Base-by-base conservation (phyloP, 164 flowering plant species). In the Magnolia changhungtana region DNA sequence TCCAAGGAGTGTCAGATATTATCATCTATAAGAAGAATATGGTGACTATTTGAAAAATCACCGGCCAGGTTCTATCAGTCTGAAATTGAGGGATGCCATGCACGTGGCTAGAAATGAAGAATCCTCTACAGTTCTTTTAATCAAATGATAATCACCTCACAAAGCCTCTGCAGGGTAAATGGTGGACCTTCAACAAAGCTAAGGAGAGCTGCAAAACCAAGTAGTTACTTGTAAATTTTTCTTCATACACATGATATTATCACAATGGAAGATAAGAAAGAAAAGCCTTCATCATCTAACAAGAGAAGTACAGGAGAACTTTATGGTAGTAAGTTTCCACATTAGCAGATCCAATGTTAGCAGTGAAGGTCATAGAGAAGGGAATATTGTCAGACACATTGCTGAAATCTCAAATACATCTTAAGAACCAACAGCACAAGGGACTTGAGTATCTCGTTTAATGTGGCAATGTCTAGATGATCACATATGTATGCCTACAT, bases 151-250 rank as follows among this genome's bases (percentile, higher is more conserved):
- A 73, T 84, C 72, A 91, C 98, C 98, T 95, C 98, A 77, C 96
- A 90, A 24, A 95, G 86, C 83, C 97, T 90, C 81, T 95, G 97
- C 71, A 93, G 81, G 51, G 98, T 95, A 80, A 95, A 95, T 73
- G 98, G 98, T 61, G 98, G 97, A 55, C 97, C 98, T 73, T 90
- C 94, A 74, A 67, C 78, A 82, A 95, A 95, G 81, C 87, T 79
- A 67, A 65, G 85, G 84, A 95, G 92, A 63, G 86, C 98, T 95
- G 95, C 78, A 84, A 20, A 75, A 64, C n/a, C 71, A 67, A 31
- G 5, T 67, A 67, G 31, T 1, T 24, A 29, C 71, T 67, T 27
- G 71, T 67, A 19, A 67, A 19, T 29, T 27, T 67, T 8, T 55
- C 18, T 11, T 11, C 61, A 55, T 69, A 72, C 50, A 78, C 4